phyloP scores from a whole-genome alignment of 129 eudicot species.

The Arctium minus region DNA sequence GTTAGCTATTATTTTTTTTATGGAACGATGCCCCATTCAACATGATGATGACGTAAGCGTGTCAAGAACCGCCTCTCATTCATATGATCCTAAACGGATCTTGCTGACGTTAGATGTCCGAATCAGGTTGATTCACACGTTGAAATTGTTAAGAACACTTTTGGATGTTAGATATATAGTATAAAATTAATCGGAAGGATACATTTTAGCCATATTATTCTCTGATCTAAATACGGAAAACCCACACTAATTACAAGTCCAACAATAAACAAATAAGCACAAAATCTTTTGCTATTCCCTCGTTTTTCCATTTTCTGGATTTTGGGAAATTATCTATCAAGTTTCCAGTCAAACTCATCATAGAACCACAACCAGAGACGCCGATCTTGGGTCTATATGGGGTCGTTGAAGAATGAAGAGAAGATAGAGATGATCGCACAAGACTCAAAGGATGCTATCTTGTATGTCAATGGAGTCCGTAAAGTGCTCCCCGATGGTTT shows the following conservation, averaged over 20 bases:
- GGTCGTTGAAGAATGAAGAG: constrained; percentile 57
- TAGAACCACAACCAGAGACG: neutral
- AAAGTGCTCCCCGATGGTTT: constrained; percentile 82
- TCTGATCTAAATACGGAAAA: neutral
- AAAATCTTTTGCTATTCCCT: neutral
- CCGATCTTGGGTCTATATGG: constrained; percentile 39
- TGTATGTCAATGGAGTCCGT: constrained; percentile 83
- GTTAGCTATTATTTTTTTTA: too few species aligned
- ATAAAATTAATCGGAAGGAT: too few species aligned
- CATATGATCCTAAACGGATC: too few species aligned
- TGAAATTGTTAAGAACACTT: too few species aligned
- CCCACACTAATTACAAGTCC: neutral
- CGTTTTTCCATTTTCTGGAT: neutral
- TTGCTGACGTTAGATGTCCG: too few species aligned
- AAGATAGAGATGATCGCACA: constrained; percentile 11
- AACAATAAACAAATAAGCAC: neutral
- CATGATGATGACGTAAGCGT: too few species aligned
- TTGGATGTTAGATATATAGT: too few species aligned
- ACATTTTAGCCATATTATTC: too few species aligned
- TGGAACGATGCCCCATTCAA: too few species aligned
- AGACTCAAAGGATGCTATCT: constrained; percentile 54
- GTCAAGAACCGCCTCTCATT: too few species aligned
- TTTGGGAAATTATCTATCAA: neutral
- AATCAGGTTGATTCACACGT: too few species aligned
- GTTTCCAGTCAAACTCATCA: neutral